Evolutionary conservation across 208 protist species (phyloP), one percentile per base, ranked within the genome.

Genomic region (Leishmania arabica): DNA sequence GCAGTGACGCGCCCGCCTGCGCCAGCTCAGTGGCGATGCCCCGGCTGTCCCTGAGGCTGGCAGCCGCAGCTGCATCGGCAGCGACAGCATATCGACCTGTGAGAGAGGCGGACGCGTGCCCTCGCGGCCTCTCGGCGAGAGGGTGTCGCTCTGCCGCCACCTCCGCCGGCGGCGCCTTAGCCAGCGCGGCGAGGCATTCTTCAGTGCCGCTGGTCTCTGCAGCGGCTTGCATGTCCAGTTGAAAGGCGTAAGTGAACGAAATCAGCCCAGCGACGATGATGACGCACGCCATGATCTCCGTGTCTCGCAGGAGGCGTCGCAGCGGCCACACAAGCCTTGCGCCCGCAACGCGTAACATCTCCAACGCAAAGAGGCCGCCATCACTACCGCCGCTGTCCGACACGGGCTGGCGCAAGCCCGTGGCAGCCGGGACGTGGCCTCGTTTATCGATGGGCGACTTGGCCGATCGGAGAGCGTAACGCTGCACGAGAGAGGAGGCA

Each of bases 201-300:
- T n/a, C 13, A 40, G 66, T 3, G 40, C 6, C 37, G 34, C 37
- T 37, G 27, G 17, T 24, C n/a, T 45, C 47, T 19, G 13, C 27
- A 34, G 1, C 2, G 31, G 13, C 53, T 0, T 37, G 5, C 24
- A 34, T 15, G 21, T 77, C 76, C 51, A 47, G 27, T 49, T 42
- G 79, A 17, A 62, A 75, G 45, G 88, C 88, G 47, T 86, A 89
- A 7, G 88, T 90, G 47, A 93, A 93, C 19, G 87, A 19, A 31
- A 90, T 79, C 42, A 93, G 81, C 11, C 90, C 88, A 21, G 77
- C 54, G 54, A 93, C 90, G 13, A 91, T 81, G 3, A 80, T 34
- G 7, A 78, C 47, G 49, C 86, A 90, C 15, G 88, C 78, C 17
- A 84, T 27, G 47, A 90, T 5, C 74, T 93, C 90, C 45, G 58